Evolutionary conservation across 2,329 filamentous ascomycete genomes (phyloP), one percentile per base, ranked within the genome.

Genomic region (Coniella vitis): DNA sequence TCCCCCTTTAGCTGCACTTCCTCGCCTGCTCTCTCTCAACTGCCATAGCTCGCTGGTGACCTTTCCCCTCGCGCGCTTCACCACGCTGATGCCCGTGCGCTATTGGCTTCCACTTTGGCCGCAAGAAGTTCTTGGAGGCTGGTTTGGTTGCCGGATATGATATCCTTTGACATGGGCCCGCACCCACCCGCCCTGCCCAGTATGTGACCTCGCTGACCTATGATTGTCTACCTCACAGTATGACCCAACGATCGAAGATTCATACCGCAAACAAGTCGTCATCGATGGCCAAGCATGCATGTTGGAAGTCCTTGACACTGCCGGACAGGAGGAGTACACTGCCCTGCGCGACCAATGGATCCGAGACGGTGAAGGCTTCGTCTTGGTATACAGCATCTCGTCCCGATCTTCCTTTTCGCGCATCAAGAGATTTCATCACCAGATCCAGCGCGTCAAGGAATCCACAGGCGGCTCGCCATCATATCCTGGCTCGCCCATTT

Each of bases 301-400:
- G 90, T 82, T 96, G 61, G 91, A 97, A 69, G 90, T 95, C 41
- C 80, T 96, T 61, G 93, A 98, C 71, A 98, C 93, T 47, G 93
- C 93, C 45, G 93, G 93, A 50, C 93, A 98, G 68, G 93, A 98
- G 72, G 93, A 98, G 72, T 98, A 97, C 70, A 96, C 91, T 55
- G 93, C 93, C 40, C 74, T 97, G 61, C 81, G 93, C 63, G 93
- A 97, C 67, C 93, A 97, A 73, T 97, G 91, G 91, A 97, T 97
- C 66, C 83, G 93, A 60, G 91, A 97, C 64, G 91, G 93, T 57
- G 93, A 98, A 68, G 93, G 93, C 17, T 97, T 97, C 65, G 88
- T 98, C 25, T 78, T 98, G 54, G 93, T 98, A 56, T 97, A 98
- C 75, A 95, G 90, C 73, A 97, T 98, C 69, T 95, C 93, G 13